These are phyloP conservation scores for Skeletonema menzelii DNA, from an alignment of 108 stramenopile genomes.

Conservation along the genomic window DNA sequence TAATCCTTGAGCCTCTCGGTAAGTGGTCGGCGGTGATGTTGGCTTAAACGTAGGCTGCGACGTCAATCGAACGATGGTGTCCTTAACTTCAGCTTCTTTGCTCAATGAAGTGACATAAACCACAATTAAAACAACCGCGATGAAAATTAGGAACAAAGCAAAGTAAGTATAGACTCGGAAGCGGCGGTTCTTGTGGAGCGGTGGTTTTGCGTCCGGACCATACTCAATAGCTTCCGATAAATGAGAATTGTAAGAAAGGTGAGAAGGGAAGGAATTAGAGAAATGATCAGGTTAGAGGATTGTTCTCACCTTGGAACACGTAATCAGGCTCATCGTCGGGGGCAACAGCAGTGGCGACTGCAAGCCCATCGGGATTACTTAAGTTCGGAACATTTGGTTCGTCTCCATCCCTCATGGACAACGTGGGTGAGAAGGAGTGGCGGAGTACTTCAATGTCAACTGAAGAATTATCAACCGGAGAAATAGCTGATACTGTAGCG, in stretches of 20 bases:
- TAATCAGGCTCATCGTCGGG: conserved; percentile 58
- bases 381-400: not conserved
- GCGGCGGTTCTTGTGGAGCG: conserved; percentile 56
- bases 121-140: conserved; percentile 34
- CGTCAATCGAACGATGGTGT: not conserved
- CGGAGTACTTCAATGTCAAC: not conserved
- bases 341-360: conserved; percentile 58
- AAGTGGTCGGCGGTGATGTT: conserved; percentile 25
- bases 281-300: not conserved
- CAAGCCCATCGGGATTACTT: conserved; percentile 27
- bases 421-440: not conserved
- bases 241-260: not conserved
- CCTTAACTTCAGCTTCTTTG: not conserved
- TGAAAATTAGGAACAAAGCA: conserved; percentile 29
- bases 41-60: not conserved
- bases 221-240: conserved; percentile 63
- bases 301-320: conserved; percentile 19
- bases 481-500: not conserved
- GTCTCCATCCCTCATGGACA: not conserved
- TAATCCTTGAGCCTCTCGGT: conserved; percentile 31
- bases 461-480: not conserved
- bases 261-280: not conserved
- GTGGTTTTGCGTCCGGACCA: conserved; percentile 69
- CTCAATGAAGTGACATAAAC: conserved; percentile 10
- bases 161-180: conserved; percentile 57